A percentile compares a stretch with the other conserved stretches of the same genome.
These are phyloP conservation scores for Aspergillus persii DNA, from an alignment of 2,329 filamentous ascomycete species.

Conservation along the genomic window DNA sequence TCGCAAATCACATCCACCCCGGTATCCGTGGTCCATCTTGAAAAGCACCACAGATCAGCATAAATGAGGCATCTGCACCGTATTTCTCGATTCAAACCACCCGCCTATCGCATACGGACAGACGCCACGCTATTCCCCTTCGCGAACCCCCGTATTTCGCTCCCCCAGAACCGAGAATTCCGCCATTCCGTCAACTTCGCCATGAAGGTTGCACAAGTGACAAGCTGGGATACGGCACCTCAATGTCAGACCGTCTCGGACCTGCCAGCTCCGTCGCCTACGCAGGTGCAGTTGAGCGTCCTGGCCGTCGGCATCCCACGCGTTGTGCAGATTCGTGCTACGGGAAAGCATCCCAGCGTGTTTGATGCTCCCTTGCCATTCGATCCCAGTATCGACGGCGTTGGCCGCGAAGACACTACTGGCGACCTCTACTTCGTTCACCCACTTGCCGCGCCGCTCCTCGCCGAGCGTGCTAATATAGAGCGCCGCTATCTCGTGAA, in stretches of 20 bases:
- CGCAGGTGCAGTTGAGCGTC: neutral
- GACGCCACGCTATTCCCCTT: too few species aligned
- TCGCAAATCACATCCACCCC: too few species aligned
- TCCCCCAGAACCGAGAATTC: neutral
- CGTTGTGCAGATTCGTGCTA: neutral
- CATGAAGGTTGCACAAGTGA: neutral
- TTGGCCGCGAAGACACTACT: neutral
- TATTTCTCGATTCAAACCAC: too few species aligned
- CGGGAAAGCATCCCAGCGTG: neutral
- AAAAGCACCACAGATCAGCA: too few species aligned
- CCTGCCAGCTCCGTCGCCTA: neutral
- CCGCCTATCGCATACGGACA: too few species aligned
- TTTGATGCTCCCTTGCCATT: neutral
- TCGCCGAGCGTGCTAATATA: neutral
- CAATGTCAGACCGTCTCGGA: neutral
- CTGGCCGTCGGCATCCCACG: neutral
- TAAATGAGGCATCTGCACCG: too few species aligned
- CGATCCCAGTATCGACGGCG: neutral
- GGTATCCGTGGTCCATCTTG: too few species aligned
- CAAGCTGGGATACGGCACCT: neutral
- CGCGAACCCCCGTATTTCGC: neutral
- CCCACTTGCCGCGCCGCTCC: neutral
- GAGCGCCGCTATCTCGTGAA: neutral
- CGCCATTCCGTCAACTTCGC: neutral
- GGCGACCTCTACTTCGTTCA: neutral